Percentiles rank a stretch among this genome's conserved stretches.
phyloP scores from a whole-genome alignment of 306 rosid species.

The Glycine soja region DNA sequence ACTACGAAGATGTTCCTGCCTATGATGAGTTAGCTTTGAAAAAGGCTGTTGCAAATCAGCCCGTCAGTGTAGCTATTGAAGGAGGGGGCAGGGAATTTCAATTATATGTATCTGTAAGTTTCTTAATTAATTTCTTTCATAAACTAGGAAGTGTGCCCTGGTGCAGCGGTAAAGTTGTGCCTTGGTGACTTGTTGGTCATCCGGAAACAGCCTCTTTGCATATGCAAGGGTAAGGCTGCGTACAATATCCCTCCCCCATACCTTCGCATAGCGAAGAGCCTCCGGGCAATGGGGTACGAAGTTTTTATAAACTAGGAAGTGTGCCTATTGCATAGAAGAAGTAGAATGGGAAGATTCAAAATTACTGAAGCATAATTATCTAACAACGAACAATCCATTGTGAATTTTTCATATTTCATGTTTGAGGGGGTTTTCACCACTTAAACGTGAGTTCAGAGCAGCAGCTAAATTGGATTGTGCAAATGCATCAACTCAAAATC shows the following conservation, averaged over 20 bases:
- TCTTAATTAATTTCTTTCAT: neutral
- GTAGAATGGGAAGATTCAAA: neutral
- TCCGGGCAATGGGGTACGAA: too few species aligned
- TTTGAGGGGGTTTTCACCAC: too few species aligned
- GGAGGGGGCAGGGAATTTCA: conserved; percentile 96
- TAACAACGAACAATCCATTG: neutral
- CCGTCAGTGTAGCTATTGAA: conserved; percentile 81
- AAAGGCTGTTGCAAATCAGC: conserved; percentile 83
- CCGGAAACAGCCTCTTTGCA: too few species aligned
- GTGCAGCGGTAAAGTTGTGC: too few species aligned
- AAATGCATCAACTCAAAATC: neutral
- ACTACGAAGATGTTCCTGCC: conserved; percentile 75
- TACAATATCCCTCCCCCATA: too few species aligned
- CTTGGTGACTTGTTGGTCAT: too few species aligned
- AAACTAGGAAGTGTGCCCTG: neutral
- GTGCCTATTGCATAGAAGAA: conserved; percentile 1
- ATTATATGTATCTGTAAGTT: conserved; percentile 73
- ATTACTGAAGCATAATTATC: conserved; percentile 10
- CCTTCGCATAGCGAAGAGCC: too few species aligned
- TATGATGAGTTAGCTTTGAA: conserved; percentile 72
- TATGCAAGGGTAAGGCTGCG: too few species aligned
- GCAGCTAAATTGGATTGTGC: neutral
- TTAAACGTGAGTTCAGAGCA: neutral
- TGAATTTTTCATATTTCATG: neutral
- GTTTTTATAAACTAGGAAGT: neutral